Conservation (phyloP, 2,329 filamentous ascomycete genomes). For the Diplocarpon rosae region DNA sequence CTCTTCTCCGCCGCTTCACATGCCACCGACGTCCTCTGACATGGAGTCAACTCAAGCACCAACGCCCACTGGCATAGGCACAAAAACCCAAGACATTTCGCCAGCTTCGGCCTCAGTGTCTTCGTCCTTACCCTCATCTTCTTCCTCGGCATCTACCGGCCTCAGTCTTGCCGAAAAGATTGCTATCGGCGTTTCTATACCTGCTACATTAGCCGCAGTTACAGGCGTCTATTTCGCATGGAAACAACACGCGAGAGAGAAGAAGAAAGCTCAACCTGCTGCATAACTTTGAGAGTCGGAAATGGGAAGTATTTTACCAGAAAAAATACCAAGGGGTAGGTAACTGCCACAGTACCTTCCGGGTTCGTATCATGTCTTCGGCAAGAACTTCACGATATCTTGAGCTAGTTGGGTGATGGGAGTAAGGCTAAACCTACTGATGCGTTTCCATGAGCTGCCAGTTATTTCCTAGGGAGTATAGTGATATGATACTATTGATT, state of each 20-base stretch:
- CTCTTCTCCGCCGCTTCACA: too few relatives aligned
- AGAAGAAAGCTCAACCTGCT: neutral
- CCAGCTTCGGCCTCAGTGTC: neutral
- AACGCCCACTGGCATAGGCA: too few relatives aligned
- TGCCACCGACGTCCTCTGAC: too few relatives aligned
- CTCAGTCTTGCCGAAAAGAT: conserved; percentile 1
- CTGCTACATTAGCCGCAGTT: neutral
- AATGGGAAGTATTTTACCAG: neutral
- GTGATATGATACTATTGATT: too few relatives aligned
- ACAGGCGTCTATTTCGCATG: neutral
- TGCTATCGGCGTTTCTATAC: neutral
- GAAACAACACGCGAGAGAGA: neutral
- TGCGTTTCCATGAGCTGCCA: too few relatives aligned
- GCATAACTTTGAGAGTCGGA: neutral
- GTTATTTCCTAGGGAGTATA: too few relatives aligned
- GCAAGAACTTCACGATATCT: too few relatives aligned
- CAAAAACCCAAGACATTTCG: neutral
- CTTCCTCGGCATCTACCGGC: neutral
- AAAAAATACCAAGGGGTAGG: neutral
- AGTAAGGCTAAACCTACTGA: too few relatives aligned
- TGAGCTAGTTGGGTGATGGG: too few relatives aligned
- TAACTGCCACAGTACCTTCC: neutral
- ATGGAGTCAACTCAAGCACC: too few relatives aligned
- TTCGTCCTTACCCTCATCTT: neutral
- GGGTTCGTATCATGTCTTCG: neutral